Base-by-base conservation (phyloP, 768 basidiomycete genomes). In the Lactarius hatsudake region DNA sequence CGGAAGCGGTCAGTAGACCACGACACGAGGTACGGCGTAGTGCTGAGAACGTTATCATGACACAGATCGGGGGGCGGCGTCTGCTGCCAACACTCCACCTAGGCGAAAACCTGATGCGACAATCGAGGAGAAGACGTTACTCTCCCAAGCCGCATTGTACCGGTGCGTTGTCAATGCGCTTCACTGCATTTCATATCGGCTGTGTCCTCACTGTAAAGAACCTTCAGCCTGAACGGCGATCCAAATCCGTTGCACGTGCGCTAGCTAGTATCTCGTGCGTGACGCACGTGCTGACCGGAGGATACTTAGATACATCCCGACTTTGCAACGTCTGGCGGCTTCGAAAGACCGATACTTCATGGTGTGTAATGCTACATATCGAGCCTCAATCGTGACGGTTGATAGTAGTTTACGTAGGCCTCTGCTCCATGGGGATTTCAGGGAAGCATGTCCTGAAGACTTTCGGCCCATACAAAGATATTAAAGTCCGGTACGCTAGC, bases 271-370 rank as follows among this genome's bases (percentile, higher is more conserved):
- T 36, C 18, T 23, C 30, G 5, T 61, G n/a, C 15, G 7, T 15
- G 0, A 36, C 30, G 43, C 43, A 53, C 42, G 17, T 42, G n/a
- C 26, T 61, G 40, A 51, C 57, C 53, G 20, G 23, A 9, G 23
- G 32, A 18, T 12, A 23, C 60, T 45, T 73, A 94, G 90, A 94
- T 99, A 72, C 86, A 90, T 61, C 96, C 97, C 0, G 87, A 93
- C 66, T 98, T 97, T 74, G 94, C 97, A 13, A 89, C 90, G 13
- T 89, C 96, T 59, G 96, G 94, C n/a, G 95, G 95, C 0, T 98
- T 96, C 76, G 89, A 94, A 71, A 87, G 87, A 76, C 96, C 96
- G 0, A 95, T 93, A 69, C 79, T 93, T 20, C 91, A 93, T 72
- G 91, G 83, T 81, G 66, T 36, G 57, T 69, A 43, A 63, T 15